Evolutionary conservation across 495 filamentous ascomycete species (phyloP), one percentile per base, ranked within the genome.

Genomic region (Aspergillus carlsbadensis): DNA sequence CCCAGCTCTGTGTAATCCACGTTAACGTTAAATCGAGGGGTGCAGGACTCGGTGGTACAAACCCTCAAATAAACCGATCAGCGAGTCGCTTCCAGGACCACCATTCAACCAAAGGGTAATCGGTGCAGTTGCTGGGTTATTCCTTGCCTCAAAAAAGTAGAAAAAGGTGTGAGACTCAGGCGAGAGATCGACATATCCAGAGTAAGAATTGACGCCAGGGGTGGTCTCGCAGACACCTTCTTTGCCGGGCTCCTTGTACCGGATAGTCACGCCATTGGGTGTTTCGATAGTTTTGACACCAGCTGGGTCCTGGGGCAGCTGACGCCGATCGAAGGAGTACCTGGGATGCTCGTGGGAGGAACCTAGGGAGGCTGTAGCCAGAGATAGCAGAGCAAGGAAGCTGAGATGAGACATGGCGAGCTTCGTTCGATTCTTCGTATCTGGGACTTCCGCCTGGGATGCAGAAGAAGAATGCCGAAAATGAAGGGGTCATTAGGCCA

Each of bases 31-130:
- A 37, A 42, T 2, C 29, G n/a, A 15, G 20, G 21, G n/a, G n/a
- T 34, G 6, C 5, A 37, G 6, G 13, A 37, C 1, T 10, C 6
- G 24, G 26, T 39, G 10, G 11, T 70, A 76, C 31, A 69, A 72
- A 68, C 78, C 79, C 72, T 88, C 84, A 57, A 90, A 89, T 42
- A 92, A 69, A 5, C 88, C 88, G 53, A 88, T 83, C 70, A 88
- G 74, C 13, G 85, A 89, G 57, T 85, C 77, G 41, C 72, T 78
- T 13, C 82, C 82, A 0, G 82, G 82, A 1, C 82, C 82, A 49
- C 78, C 72, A 63, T 83, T 78, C 58, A 77, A 70, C 78, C 78
- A 81, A 40, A 78, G 59, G 5, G 77, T 71, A n/a, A 81, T 69
- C 0, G 79, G 78, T 5, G 78, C 79, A 54, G 73, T 80, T 20